phyloP scores from a whole-genome alignment of 169 alveolate species.

The Plasmodium billcollinsi region DNA sequence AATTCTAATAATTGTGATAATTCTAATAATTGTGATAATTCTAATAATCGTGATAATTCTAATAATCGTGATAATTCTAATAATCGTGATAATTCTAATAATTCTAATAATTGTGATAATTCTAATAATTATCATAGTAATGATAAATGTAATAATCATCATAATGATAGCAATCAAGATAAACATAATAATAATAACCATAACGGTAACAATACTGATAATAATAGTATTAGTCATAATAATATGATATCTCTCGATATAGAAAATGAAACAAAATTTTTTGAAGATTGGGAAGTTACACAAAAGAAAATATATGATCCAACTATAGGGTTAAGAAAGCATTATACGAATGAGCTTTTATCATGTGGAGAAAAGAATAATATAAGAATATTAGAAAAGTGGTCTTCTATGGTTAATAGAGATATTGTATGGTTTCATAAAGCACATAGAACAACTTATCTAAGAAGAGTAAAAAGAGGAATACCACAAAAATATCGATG shows the following conservation, averaged over 20 bases:
- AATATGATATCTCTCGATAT: background rate
- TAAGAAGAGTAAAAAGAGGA: slow-evolving; percentile 83
- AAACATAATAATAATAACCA: background rate
- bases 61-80: background rate
- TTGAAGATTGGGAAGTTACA: slow-evolving; percentile 60
- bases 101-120: background rate
- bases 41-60: background rate
- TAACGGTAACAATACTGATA: background rate
- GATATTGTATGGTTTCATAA: slow-evolving; percentile 79
- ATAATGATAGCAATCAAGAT: background rate
- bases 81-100: background rate
- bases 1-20: background rate
- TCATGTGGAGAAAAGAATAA: slow-evolving; percentile 76
- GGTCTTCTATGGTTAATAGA: slow-evolving; percentile 80
- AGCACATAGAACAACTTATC: slow-evolving; percentile 77
- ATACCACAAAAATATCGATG: slow-evolving; percentile 83
- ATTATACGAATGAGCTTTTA: slow-evolving; percentile 62
- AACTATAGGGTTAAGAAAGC: slow-evolving; percentile 57
- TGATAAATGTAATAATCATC: background rate
- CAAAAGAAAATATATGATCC: slow-evolving; percentile 57
- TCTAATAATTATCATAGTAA: background rate
- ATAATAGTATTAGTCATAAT: background rate
- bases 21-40: background rate
- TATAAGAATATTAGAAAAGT: slow-evolving; percentile 64
- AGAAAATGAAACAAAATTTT: slow-evolving; percentile 37